Evolutionary conservation across 2,329 filamentous ascomycete species (phyloP), one percentile per base, ranked within the genome.

Genomic region (Ascocoryne sarcoides): DNA sequence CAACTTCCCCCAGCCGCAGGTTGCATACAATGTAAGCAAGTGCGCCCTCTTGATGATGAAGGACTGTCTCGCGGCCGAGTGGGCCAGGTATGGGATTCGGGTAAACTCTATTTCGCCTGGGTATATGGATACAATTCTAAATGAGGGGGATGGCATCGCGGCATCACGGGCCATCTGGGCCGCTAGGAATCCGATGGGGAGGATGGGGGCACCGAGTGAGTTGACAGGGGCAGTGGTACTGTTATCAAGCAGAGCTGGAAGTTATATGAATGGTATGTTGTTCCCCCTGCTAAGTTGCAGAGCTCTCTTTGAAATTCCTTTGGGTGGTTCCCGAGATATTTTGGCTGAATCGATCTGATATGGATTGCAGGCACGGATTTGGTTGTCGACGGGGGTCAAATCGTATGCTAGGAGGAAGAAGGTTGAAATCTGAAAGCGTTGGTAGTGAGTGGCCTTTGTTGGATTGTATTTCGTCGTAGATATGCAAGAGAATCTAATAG

Each of bases 1-100:
- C 41, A 86, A 86, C 52, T 86, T 68, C 52, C 82, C 82, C 0
- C 82, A 86, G 54, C 80, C 82, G 0, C 83, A 88, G 54, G 68
- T 67, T 0, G 73, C 76, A 0, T 88, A 89, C 56, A 88, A 89
- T 49, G 76, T 77, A 1, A 76, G 71, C 47, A 89, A 89, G 59
- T 75, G 79, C 0, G 81, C 74, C 0, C 60, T 88, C 1, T 51
- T 82, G 20, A 71, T 75, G 37, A 58, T 87, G 49, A 78, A 75
- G 36, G 75, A 70, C 47, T 78, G 69, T 26, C 61, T 88, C 12
- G 83, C 82, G 0, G 81, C 78, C 0, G 84, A 89, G 60, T 88
- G 82, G 83, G 79, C 78, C 1, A 62, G 66, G 1, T 71, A 80
- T 55, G 83, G 84, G 0, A 84, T 89, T 45, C 63, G 79, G 2